These are phyloP conservation scores for Nicotiana sylvestris DNA, from an alignment of 257 asterid genomes.

Conservation along the genomic window DNA sequence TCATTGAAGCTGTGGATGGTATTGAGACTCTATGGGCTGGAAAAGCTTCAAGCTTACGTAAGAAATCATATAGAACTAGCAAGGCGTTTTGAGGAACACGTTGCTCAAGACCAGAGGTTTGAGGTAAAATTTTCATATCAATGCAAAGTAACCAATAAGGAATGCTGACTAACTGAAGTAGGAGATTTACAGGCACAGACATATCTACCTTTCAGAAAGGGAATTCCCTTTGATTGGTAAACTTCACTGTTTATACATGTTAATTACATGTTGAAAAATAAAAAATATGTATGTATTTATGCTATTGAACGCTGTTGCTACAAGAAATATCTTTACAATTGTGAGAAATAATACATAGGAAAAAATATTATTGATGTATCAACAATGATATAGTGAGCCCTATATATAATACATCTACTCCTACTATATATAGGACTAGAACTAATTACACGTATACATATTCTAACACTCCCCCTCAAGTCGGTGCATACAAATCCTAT, in stretches of 20 bases:
- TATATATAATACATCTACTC: no score
- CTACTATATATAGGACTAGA: no score
- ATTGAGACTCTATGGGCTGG: constrained; percentile 85
- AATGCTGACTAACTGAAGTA: not conserved
- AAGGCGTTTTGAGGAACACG: constrained; percentile 59
- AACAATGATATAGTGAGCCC: no score
- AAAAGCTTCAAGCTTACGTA: constrained; percentile 78
- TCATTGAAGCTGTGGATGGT: constrained; percentile 97
- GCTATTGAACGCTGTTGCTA: not conserved
- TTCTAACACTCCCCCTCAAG: no score
- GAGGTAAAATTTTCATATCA: constrained; percentile 46
- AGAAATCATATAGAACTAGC: constrained; percentile 79
- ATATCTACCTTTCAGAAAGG: not conserved
- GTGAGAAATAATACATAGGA: no score
- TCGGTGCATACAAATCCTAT: no score
- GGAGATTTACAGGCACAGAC: not conserved
- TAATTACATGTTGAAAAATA: not conserved
- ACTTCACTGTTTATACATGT: not conserved
- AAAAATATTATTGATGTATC: no score
- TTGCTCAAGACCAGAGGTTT: constrained; percentile 73
- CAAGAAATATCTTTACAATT: not conserved
- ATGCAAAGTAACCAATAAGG: not conserved
- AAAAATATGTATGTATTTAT: not conserved
- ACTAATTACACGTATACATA: no score
- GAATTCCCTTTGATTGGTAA: not conserved